phyloP scores from a whole-genome alignment of 2,329 filamentous ascomycete species.

The Lachnellula occidentalis region DNA sequence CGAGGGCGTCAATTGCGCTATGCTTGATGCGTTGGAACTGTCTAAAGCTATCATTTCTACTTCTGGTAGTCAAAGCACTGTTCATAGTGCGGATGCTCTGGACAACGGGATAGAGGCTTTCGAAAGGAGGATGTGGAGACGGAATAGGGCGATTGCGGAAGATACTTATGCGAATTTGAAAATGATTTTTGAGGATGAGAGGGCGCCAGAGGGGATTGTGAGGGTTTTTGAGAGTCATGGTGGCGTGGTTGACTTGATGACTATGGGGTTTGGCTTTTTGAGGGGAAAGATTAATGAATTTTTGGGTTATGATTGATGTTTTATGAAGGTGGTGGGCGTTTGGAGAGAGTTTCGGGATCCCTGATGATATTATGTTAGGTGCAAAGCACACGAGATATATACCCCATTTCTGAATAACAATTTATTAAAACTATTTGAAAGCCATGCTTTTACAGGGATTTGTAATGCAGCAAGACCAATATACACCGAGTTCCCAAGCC shows the following conservation, averaged over 20 bases:
- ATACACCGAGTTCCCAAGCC: not conserved
- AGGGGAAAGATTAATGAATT: not conserved
- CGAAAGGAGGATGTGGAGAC: constrained; percentile 19
- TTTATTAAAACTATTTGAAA: no score
- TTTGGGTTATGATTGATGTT: no score
- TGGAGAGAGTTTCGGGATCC: no score
- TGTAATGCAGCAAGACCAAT: not conserved
- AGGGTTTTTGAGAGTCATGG: not conserved
- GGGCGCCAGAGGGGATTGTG: not conserved
- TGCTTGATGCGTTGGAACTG: constrained; percentile 37
- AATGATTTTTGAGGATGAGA: constrained; percentile 10
- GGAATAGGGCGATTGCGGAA: constrained; percentile 7
- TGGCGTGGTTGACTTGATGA: not conserved
- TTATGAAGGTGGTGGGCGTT: no score
- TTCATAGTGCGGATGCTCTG: not conserved
- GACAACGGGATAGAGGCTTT: constrained; percentile 16
- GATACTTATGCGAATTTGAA: constrained; percentile 6
- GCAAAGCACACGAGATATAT: no score
- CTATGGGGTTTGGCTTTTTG: not conserved
- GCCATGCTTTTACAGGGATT: no score
- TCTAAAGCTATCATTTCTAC: constrained; percentile 17
- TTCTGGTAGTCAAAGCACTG: no score
- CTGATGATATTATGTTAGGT: no score
- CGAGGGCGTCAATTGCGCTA: constrained; percentile 34
- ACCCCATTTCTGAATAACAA: no score